A percentile compares a stretch with the other conserved stretches of the same genome.
These are phyloP conservation scores for Stagonosporopsis rhizophila DNA, from an alignment of 2,329 filamentous ascomycete species.

Conservation along the genomic window DNA sequence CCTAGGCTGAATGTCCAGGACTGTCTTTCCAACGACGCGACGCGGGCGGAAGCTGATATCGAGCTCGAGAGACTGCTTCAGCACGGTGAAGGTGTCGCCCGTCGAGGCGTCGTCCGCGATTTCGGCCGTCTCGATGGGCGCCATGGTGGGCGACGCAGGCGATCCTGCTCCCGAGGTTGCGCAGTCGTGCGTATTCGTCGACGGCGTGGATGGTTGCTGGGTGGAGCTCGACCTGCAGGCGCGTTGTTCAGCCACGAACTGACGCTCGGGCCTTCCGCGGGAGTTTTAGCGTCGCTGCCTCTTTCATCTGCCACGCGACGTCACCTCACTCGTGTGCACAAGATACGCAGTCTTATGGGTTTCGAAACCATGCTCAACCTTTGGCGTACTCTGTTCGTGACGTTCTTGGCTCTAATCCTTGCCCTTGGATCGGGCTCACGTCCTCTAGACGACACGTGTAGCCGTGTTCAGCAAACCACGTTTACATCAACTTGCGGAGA, in stretches of 20 bases:
- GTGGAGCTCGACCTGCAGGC: slow-evolving; percentile 10
- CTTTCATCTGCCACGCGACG: slow-evolving; percentile 11
- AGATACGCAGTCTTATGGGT: background rate
- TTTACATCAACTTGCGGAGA: background rate
- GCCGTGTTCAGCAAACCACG: background rate
- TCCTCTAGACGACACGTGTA: background rate
- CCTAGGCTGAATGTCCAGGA: slow-evolving; percentile 77
- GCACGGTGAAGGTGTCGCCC: slow-evolving; percentile 61
- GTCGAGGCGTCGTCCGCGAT: slow-evolving; percentile 40
- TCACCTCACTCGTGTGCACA: slow-evolving; percentile 1
- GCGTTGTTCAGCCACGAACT: slow-evolving; percentile 7
- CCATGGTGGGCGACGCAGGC: slow-evolving; percentile 39
- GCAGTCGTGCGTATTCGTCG: slow-evolving; percentile 7
- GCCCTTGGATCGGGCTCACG: too few relatives aligned
- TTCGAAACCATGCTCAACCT: background rate
- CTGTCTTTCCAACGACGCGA: slow-evolving; percentile 77
- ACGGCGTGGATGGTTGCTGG: slow-evolving; percentile 10
- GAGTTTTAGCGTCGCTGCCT: slow-evolving; percentile 11
- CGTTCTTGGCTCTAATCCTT: background rate
- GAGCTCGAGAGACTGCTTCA: slow-evolving; percentile 86
- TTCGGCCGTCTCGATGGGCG: slow-evolving; percentile 42
- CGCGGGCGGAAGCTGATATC: slow-evolving; percentile 85
- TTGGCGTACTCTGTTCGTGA: background rate
- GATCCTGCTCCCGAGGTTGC: slow-evolving; percentile 33
- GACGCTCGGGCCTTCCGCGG: slow-evolving; percentile 13